A percentile compares a stretch with the other conserved stretches of the same genome.
Evolutionary conservation across 2,329 filamentous ascomycete genomes (phyloP).

Genomic region (Thelonectria olida): DNA sequence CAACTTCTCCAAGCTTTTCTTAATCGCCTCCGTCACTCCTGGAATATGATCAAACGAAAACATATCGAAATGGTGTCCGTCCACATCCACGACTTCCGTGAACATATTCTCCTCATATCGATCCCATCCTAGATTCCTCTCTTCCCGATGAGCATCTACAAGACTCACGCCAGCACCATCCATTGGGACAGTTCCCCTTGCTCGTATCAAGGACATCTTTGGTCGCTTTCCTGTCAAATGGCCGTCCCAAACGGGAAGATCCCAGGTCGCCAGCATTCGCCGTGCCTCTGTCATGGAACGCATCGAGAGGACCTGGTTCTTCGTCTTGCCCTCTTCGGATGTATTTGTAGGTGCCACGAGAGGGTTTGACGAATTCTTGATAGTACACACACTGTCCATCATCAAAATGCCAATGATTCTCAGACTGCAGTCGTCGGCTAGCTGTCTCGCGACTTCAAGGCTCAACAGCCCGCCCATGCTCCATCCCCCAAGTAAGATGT

Average conservation of each 20-base stretch:
- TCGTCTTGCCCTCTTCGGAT: conserved; percentile 43
- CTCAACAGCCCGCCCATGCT: conserved; percentile 63
- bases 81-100: conserved; percentile 55
- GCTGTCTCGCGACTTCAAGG: conserved; percentile 58
- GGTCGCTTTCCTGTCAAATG: conserved; percentile 44
- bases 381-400: conserved; percentile 59
- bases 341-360: conserved; percentile 24
- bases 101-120: conserved; percentile 56
- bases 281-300: conserved; percentile 54
- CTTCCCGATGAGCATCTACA: conserved; percentile 56
- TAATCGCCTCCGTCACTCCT: conserved; percentile 40
- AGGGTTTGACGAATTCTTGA: conserved; percentile 12
- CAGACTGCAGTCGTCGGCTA: conserved; percentile 49
- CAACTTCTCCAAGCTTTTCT: conserved; percentile 26
- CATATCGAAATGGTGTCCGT: conserved; percentile 62
- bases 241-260: conserved; percentile 50
- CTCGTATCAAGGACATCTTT: conserved; percentile 56
- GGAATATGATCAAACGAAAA: conserved; percentile 47
- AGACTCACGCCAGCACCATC: conserved; percentile 38
- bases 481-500: conserved; percentile 65
- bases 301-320: conserved; percentile 47
- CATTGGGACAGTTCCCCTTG: conserved; percentile 51
- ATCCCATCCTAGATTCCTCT: conserved; percentile 59
- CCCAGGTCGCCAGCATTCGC: conserved; percentile 53
- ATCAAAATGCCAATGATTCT: conserved; percentile 60